Evolutionary conservation across 768 basidiomycete genomes (phyloP), one percentile per base, ranked within the genome.

Genomic region (Serendipita sp.): DNA sequence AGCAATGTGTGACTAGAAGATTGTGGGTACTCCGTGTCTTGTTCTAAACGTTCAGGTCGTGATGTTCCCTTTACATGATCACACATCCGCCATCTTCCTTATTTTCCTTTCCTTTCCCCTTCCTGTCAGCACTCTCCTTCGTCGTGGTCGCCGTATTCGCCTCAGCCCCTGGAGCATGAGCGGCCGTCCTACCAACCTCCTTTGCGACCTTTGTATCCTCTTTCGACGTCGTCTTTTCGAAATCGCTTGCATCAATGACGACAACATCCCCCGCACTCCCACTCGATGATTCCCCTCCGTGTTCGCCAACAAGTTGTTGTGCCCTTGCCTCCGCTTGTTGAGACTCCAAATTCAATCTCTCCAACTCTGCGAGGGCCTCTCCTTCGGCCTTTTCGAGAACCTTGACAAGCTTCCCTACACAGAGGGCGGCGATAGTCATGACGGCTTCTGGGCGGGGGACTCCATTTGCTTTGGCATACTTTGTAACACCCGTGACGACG

Each of bases 401-500:
- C 53, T 54, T 54, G 53, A 54, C 28, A 28, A 54, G 53, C 24
- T 54, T 54, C 16, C 53, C 53, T 11, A 54, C 24, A 28, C 53
- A 15, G 15, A 15, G 28, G 10, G 53, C 53, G 13, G 53, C 53
- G 16, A 54, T 10, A 10, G 53, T 54, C 11, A 54, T 11, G 30
- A 54, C 30, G 53, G 53, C 53, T 30, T 54, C 53, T 54, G 53
- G 53, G 53, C 60, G 38, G 13, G 68, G 68, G 8, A 69, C 66
- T 18, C 68, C 68, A 30, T 67, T 47, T 3, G 67, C 53, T 45
- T 63, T 47, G 10, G 68, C 68, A 68, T 67, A 69, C 34, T 64
- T 48, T 3, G 67, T 45, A 47, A 67, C 60, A n/a, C 68, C 68
- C 3, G 67, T 69, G 51, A 69, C 60, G 45, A 69, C 67, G 58